A percentile compares a stretch with the other conserved stretches of the same genome.
Conservation (phyloP, 1,139 yeast genomes). For the Candida buenavistaensis region DNA sequence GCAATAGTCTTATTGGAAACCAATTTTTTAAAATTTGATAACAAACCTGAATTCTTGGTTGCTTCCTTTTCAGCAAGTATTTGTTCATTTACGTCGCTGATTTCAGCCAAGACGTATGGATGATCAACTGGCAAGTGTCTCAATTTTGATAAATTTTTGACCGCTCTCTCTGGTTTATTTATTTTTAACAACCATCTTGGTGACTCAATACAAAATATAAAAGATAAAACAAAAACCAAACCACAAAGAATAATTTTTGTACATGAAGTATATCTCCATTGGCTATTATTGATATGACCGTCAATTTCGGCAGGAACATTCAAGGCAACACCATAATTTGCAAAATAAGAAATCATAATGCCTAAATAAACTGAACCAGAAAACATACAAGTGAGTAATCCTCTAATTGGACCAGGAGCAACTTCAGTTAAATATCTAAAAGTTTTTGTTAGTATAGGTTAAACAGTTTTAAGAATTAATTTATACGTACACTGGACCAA, state of each 20-base stretch:
- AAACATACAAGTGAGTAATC: constrained; percentile 49
- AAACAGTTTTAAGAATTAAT: no score
- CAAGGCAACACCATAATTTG: constrained; percentile 43
- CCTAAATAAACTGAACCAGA: constrained; percentile 60
- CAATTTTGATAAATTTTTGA: constrained; percentile 39
- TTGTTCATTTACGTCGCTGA: constrained; percentile 50
- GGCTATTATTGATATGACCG: constrained; percentile 22
- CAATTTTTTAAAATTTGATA: constrained; percentile 30
- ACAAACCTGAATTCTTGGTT: constrained; percentile 23
- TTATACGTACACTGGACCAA: constrained; percentile 59
- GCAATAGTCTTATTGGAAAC: constrained; percentile 35
- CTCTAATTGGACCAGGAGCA: constrained; percentile 54
- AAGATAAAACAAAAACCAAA: constrained; percentile 36
- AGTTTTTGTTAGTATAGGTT: no score
- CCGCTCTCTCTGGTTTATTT: constrained; percentile 35
- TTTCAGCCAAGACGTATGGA: constrained; percentile 52
- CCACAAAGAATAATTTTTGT: constrained; percentile 45
- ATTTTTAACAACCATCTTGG: constrained; percentile 49
- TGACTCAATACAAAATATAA: constrained; percentile 40
- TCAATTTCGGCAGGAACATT: constrained; percentile 22
- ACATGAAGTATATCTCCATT: constrained; percentile 40
- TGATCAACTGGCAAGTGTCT: constrained; percentile 53
- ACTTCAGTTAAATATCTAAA: constrained; percentile 49
- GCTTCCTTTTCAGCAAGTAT: constrained; percentile 41
- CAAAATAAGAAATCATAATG: constrained; percentile 51